A percentile compares a stretch with the other conserved stretches of the same genome.
Evolutionary conservation across 805 yeast genomes (phyloP).

Genomic region (Candida loeiensis): DNA sequence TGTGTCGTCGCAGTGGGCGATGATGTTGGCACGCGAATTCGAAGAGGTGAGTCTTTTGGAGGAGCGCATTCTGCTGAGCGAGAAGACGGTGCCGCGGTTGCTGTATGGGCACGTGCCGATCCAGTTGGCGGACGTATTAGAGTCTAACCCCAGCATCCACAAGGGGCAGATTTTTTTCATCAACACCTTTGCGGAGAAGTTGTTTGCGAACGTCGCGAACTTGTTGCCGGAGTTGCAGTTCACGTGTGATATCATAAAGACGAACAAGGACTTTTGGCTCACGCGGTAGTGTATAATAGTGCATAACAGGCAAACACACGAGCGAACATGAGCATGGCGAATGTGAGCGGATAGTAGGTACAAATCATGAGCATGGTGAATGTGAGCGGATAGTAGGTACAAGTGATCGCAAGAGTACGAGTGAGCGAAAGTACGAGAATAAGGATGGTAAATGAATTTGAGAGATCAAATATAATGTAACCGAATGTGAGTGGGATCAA

Average conservation of each 20-base stretch:
- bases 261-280: slow-evolving; percentile 58
- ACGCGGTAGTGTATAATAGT: neutral
- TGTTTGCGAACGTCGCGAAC: slow-evolving; percentile 62
- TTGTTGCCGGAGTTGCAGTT: slow-evolving; percentile 60
- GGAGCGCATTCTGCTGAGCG: slow-evolving; percentile 16
- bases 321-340: no score
- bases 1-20: slow-evolving; percentile 83
- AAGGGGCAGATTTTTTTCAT: slow-evolving; percentile 83
- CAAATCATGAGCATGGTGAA: no score
- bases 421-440: no score
- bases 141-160: slow-evolving; percentile 48
- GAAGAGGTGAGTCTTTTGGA: slow-evolving; percentile 60
- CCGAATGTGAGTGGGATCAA: no score
- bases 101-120: slow-evolving; percentile 37
- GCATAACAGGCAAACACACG: no score
- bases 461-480: no score
- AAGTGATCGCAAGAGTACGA: no score
- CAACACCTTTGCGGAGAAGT: slow-evolving; percentile 70
- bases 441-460: no score
- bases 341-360: no score
- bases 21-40: slow-evolving; percentile 73
- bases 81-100: slow-evolving; percentile 12
- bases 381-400: no score
- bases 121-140: slow-evolving; percentile 42
- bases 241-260: slow-evolving; percentile 49